Evolutionary conservation across 495 filamentous ascomycete species (phyloP).

Genomic region (Penicillium simplicissimum): DNA sequence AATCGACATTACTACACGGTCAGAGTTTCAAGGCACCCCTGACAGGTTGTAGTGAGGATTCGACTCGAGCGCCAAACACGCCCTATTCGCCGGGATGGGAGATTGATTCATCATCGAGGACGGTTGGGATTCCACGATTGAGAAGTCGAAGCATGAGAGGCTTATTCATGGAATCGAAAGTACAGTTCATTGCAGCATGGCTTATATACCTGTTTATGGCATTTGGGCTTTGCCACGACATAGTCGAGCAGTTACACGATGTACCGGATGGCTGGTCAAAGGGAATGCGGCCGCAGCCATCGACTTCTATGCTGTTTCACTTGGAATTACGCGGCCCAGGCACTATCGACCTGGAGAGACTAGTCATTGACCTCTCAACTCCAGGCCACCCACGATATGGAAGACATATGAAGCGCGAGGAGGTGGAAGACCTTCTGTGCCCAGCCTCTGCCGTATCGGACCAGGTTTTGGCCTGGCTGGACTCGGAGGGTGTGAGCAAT

Average conservation of each 20-base stretch:
- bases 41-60: no score
- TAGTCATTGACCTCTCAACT: constrained; percentile 61
- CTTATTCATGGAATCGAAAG: neutral
- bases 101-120: neutral
- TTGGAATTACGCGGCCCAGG: constrained; percentile 56
- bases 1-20: no score
- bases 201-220: constrained; percentile 6
- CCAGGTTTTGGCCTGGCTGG: constrained; percentile 52
- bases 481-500: constrained; percentile 42
- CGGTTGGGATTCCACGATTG: neutral
- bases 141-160: neutral
- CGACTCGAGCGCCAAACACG: no score
- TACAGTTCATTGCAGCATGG: neutral
- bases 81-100: neutral
- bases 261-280: constrained; percentile 51
- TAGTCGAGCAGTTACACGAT: constrained; percentile 46
- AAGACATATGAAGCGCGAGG: constrained; percentile 60
- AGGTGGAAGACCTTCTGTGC: constrained; percentile 51
- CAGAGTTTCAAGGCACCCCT: no score
- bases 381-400: constrained; percentile 64
- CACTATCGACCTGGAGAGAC: constrained; percentile 56
- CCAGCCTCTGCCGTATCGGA: constrained; percentile 45
- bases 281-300: constrained; percentile 33
- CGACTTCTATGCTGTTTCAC: constrained; percentile 49
- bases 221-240: constrained; percentile 24